These are phyloP conservation scores for Blastosporella zonata DNA, from an alignment of 1,284 basidiomycete genomes.

Conservation along the genomic window DNA sequence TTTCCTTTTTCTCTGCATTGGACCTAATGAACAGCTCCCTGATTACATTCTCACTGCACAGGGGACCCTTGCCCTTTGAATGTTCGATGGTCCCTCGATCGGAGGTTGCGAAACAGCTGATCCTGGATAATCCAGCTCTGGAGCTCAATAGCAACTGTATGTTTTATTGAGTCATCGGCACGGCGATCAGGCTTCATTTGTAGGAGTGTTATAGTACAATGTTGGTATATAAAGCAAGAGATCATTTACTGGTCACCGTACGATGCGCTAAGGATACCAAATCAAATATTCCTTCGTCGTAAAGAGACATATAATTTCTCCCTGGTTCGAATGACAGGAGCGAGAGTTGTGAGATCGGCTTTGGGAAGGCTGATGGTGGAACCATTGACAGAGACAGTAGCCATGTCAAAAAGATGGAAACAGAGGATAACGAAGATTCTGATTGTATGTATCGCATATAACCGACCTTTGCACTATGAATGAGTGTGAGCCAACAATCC, in stretches of 20 bases:
- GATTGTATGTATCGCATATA: slow-evolving; percentile 3
- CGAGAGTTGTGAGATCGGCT: slow-evolving; percentile 3
- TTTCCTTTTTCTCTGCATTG: neutral
- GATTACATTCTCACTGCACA: slow-evolving; percentile 1
- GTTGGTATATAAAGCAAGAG: neutral
- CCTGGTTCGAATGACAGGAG: slow-evolving; percentile 5
- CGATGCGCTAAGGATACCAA: neutral
- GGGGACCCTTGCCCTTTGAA: slow-evolving; percentile 20
- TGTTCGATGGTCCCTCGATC: slow-evolving; percentile 24
- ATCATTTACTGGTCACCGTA: too few relatives aligned
- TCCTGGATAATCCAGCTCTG: slow-evolving; percentile 1
- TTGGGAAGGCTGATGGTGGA: slow-evolving; percentile 5
- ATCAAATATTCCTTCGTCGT: neutral
- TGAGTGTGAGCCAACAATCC: neutral
- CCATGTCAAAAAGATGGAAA: slow-evolving; percentile 7
- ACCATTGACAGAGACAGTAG: slow-evolving; percentile 3
- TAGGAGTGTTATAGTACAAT: too few relatives aligned
- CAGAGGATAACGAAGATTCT: slow-evolving; percentile 5
- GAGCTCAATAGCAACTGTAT: slow-evolving; percentile 7
- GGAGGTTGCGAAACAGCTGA: slow-evolving; percentile 4
- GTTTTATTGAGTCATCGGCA: neutral
- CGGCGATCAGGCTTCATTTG: neutral
- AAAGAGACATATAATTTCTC: slow-evolving; percentile 1
- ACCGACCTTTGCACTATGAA: slow-evolving; percentile 6
- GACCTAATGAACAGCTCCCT: neutral